Percentiles rank a stretch among this genome's conserved stretches.
Conservation (phyloP, 176 grass and related monocot species). For the Thinopyrum elongatum region DNA sequence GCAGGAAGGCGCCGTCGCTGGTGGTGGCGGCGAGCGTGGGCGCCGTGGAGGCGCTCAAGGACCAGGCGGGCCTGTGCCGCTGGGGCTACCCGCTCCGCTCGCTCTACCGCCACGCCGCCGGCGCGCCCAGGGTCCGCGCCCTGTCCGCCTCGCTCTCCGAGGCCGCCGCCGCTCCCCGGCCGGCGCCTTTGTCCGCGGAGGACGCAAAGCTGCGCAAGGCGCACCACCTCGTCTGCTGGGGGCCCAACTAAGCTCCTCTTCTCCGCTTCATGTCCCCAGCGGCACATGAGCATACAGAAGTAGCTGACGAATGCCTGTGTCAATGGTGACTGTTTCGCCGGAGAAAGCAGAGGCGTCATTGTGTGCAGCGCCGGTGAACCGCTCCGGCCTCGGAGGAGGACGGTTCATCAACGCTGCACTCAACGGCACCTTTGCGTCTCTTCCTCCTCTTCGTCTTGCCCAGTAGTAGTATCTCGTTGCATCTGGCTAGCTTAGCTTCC, state of each 20-base stretch:
- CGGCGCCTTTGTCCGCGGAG: not conserved
- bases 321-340: not conserved
- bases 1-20: constrained; percentile 47
- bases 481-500: no score
- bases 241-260: constrained; percentile 6
- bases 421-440: constrained; percentile 57
- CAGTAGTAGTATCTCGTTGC: not conserved
- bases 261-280: not conserved
- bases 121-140: not conserved
- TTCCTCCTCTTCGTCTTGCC: not conserved
- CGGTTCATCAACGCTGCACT: constrained; percentile 96
- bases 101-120: constrained; percentile 31
- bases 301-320: not conserved
- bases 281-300: no score
- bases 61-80: constrained; percentile 69
- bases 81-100: constrained; percentile 69
- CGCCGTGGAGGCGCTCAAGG: constrained; percentile 75
- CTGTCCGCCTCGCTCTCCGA: constrained; percentile 22
- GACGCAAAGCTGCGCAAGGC: not conserved
- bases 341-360: not conserved
- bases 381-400: not conserved
- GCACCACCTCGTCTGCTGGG: constrained; percentile 77
- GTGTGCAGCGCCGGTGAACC: not conserved
- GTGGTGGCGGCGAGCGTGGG: constrained; percentile 67
- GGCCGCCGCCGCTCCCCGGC: not conserved